Evolutionary conservation across 768 basidiomycete species (phyloP).

Genomic region (Paxillus involutus): DNA sequence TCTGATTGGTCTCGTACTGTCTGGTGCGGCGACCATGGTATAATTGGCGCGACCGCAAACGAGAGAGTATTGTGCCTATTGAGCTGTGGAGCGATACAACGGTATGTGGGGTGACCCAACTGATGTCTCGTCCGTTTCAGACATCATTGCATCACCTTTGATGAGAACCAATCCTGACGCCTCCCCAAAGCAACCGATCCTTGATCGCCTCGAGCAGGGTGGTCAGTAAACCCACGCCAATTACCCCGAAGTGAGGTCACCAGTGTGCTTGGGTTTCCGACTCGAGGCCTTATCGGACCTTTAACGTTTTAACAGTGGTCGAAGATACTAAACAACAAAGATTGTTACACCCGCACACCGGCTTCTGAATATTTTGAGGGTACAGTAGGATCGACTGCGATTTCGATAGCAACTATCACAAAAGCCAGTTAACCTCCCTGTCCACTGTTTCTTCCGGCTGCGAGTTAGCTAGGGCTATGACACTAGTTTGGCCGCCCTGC

Average conservation of each 20-base stretch:
- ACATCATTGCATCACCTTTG: constrained; percentile 88
- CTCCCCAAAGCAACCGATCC: too few species aligned
- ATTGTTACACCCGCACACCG: constrained; percentile 79
- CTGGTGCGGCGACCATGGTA: too few species aligned
- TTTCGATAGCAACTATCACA: constrained; percentile 93
- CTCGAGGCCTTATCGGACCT: constrained; percentile 62
- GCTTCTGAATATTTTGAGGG: constrained; percentile 98
- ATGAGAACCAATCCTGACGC: constrained; percentile 89
- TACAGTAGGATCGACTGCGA: constrained; percentile 94
- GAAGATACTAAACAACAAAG: constrained; percentile 88
- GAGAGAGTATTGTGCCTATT: too few species aligned
- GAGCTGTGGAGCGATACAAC: too few species aligned
- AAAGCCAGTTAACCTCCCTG: constrained; percentile 62
- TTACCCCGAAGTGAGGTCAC: too few species aligned
- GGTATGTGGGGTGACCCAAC: constrained; percentile 78
- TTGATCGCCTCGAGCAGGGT: too few species aligned
- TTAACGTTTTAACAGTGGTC: constrained; percentile 61
- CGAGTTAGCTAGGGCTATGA: constrained; percentile 66
- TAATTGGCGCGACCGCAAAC: too few species aligned
- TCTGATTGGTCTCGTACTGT: too few species aligned
- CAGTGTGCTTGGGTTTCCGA: constrained; percentile 76
- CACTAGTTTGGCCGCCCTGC: too few species aligned
- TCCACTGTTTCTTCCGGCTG: neutral
- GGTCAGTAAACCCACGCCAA: too few species aligned
- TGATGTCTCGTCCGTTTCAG: constrained; percentile 45